phyloP scores from a whole-genome alignment of 2,329 filamentous ascomycete species.

The Gnomoniopsis sp. region DNA sequence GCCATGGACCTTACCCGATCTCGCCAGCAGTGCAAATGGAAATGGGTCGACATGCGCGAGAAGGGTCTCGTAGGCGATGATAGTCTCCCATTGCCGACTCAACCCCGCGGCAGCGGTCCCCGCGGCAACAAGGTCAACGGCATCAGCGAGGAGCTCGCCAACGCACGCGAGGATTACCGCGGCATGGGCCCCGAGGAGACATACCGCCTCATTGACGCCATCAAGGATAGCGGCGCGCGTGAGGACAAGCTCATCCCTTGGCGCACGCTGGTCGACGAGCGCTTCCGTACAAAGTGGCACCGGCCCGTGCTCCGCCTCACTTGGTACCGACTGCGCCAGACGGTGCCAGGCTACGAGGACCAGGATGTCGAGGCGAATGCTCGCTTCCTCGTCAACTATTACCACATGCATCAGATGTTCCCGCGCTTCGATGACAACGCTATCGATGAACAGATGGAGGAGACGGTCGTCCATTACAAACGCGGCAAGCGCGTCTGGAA shows the following conservation, averaged over 20 bases:
- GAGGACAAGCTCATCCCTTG: conserved; percentile 49
- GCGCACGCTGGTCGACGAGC: conserved; percentile 39
- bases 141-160: conserved; percentile 39
- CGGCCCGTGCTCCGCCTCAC: conserved; percentile 34
- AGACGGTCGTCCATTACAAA: not conserved
- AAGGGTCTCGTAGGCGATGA: conserved; percentile 21
- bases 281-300: conserved; percentile 37
- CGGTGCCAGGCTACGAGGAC: conserved; percentile 28
- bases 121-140: conserved; percentile 24
- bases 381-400: conserved; percentile 28
- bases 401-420: not conserved
- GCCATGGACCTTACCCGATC: conserved; percentile 60
- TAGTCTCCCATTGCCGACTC: conserved; percentile 17
- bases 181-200: conserved; percentile 43
- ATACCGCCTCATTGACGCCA: conserved; percentile 38
- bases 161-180: conserved; percentile 38
- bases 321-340: conserved; percentile 36
- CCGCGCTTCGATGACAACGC: conserved; percentile 4
- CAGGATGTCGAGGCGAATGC: conserved; percentile 33
- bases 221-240: conserved; percentile 37
- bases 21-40: conserved; percentile 64
- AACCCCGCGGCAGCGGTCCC: conserved; percentile 12
- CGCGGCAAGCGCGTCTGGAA: conserved; percentile 13
- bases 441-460: conserved; percentile 10
- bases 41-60: conserved; percentile 57